Percentiles rank a stretch among this genome's conserved stretches.
phyloP scores from a whole-genome alignment of 2,329 filamentous ascomycete species.

The Nectriaceae sp. region DNA sequence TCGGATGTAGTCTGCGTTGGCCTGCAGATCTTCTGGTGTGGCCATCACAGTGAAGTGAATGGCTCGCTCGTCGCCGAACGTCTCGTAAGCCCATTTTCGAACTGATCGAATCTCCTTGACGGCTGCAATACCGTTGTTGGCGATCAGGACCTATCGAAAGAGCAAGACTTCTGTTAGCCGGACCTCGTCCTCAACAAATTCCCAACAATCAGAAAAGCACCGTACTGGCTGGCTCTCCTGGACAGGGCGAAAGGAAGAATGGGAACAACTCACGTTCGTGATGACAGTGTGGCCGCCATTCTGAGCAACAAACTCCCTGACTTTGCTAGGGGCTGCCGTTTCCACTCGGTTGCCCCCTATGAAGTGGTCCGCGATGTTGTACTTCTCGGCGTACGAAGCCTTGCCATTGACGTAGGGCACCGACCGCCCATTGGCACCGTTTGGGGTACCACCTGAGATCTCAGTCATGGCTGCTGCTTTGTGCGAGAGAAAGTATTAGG shows the following conservation, averaged over 20 bases:
- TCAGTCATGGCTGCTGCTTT: conserved; percentile 48
- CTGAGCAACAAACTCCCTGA: conserved; percentile 93
- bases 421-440: conserved; percentile 48
- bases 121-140: conserved; percentile 99
- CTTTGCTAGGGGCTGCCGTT: conserved; percentile 78
- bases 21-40: conserved; percentile 93
- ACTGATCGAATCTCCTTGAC: conserved; percentile 99
- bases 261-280: conserved; percentile 73
- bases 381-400: conserved; percentile 74
- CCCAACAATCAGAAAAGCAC: background rate
- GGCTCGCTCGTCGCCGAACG: conserved; percentile 95
- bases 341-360: conserved; percentile 90
- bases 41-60: conserved; percentile 99
- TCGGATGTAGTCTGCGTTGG: conserved; percentile 98
- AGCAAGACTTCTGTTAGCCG: conserved; percentile 17
- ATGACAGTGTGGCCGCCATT: conserved; percentile 97
- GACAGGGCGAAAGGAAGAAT: background rate
- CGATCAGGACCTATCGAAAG: conserved; percentile 79
- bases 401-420: conserved; percentile 59
- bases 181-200: background rate
- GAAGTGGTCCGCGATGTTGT: conserved; percentile 87
- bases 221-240: conserved; percentile 1
- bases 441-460: conserved; percentile 40
- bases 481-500: conserved; percentile 27
- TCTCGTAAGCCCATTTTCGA: conserved; percentile 99